Conservation (phyloP, 129 eudicot genomes). For the Helianthus annuus region DNA sequence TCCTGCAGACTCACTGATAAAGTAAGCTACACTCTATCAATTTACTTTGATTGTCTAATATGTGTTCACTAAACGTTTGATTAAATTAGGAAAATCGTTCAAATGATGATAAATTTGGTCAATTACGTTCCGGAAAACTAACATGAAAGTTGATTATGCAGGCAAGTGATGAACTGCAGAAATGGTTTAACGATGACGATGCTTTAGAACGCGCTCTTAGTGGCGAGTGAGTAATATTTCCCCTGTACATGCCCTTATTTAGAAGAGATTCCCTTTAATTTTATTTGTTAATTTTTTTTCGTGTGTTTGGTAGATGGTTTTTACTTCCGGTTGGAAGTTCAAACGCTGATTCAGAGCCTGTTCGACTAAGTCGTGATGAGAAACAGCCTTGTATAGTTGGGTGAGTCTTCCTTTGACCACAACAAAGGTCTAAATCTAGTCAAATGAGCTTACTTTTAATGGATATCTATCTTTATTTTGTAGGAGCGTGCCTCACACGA, state of each 20-base stretch:
- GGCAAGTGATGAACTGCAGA: slow-evolving; percentile 74
- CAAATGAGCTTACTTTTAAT: slow-evolving; percentile 1
- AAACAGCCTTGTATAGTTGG: slow-evolving; percentile 73
- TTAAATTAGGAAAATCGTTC: neutral
- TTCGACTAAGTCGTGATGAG: slow-evolving; percentile 71
- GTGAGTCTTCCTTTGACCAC: slow-evolving; percentile 39
- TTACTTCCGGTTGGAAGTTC: slow-evolving; percentile 67
- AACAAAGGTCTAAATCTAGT: neutral
- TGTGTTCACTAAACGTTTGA: neutral
- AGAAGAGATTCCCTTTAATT: neutral
- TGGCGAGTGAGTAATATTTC: slow-evolving; percentile 72
- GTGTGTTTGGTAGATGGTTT: slow-evolving; percentile 64
- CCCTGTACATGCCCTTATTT: slow-evolving; percentile 8
- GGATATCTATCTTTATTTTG: slow-evolving; percentile 22
- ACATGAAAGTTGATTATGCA: slow-evolving; percentile 34
- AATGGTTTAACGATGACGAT: slow-evolving; percentile 92
- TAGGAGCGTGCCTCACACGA: slow-evolving; percentile 69
- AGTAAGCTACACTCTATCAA: slow-evolving; percentile 42
- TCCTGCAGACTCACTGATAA: slow-evolving; percentile 89
- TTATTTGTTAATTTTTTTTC: neutral
- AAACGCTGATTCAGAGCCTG: slow-evolving; percentile 44
- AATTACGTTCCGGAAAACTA: neutral
- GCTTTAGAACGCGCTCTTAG: slow-evolving; percentile 86
- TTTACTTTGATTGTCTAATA: slow-evolving; percentile 4
- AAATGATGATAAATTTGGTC: neutral